A percentile compares a stretch with the other conserved stretches of the same genome.
These are phyloP conservation scores for Bolboschoenoplectus hybrid DNA, from an alignment of 202 grass and related monocot species.

Conservation along the genomic window DNA sequence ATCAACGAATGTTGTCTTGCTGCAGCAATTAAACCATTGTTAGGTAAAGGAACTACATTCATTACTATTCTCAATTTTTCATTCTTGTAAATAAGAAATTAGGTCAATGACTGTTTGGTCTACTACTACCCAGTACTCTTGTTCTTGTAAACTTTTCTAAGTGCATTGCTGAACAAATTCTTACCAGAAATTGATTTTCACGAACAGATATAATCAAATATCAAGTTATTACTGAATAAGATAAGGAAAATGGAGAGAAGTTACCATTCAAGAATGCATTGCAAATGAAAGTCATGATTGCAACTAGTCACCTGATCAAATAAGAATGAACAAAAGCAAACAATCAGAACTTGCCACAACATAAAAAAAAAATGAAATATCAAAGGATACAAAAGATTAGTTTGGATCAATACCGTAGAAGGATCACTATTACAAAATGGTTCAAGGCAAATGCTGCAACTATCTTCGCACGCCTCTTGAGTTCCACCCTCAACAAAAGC, in stretches of 20 bases:
- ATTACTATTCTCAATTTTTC: conserved; percentile 1
- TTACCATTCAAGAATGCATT: conserved; percentile 99
- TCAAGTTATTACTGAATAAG: conserved; percentile 29
- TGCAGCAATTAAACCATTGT: conserved; percentile 23
- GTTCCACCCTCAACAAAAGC: conserved; percentile 96
- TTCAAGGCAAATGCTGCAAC: conserved; percentile 97
- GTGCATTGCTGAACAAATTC: neutral
- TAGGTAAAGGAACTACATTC: conserved; percentile 25
- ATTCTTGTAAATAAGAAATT: neutral
- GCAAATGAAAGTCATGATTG: conserved; percentile 96
- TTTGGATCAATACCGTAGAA: conserved; percentile 61
- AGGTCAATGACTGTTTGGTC: conserved; percentile 14
- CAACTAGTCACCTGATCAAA: conserved; percentile 78
- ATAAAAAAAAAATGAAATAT: conserved; percentile 29
- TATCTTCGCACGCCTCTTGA: conserved; percentile 92
- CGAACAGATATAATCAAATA: neutral
- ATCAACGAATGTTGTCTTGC: conserved; percentile 4
- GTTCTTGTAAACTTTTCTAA: conserved; percentile 13
- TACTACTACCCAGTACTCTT: conserved; percentile 23
- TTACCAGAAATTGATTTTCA: neutral
- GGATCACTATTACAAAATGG: conserved; percentile 89
- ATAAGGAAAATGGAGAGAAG: neutral
- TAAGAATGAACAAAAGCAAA: conserved; percentile 44
- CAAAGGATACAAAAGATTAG: conserved; percentile 23
- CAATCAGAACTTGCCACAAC: neutral